Base-by-base conservation (phyloP, 2,329 filamentous ascomycete species). In the Pseudogymnoascus sp. region DNA sequence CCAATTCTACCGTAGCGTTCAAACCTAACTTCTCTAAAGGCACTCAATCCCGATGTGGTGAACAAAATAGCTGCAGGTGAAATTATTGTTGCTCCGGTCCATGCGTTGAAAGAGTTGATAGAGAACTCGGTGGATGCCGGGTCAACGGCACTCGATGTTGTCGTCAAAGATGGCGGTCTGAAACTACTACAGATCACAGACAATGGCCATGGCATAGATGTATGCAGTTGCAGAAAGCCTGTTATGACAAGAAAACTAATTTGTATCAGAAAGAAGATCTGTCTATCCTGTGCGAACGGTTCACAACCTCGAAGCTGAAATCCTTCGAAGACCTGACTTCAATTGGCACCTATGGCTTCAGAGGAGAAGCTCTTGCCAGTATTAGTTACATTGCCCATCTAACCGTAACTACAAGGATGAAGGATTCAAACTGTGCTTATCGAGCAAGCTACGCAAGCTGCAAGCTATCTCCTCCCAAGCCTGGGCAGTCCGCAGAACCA, bases 41-140 rank as follows among this genome's bases (percentile, higher is more conserved):
- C 93, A 12, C 83, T 99, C 25, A 90, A 96, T 70, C 87, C 90
- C 66, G 89, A 94, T 77, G 94, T 99, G 22, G 90, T 99, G 67
- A 99, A 97, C 80, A 99, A 97, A 75, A 99, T 99, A 68, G 94
- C 94, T 0, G 94, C 94, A 0, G 94, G 94, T 19, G 94, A 99
- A 75, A 99, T 99, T 70, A 99, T 99, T 64, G 92, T 99, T 58
- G 93, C 94, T 2, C 95, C 94, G 0, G 92, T 97, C 28, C 91
- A 99, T 75, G 94, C 95, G 2, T 76, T 99, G 63, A 99, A 99
- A 75, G 94, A 99, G 74, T 79, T 99, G 59, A 92, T 99, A 11
- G 94, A 99, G 74, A 99, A 99, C 70, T 89, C 94, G 3, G 92
- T 99, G 14, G 95, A 99, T 76, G 94, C 95, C n/a, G 93, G 94